Percentiles rank a stretch among this genome's conserved stretches.
Conservation (phyloP, 2,329 filamentous ascomycete genomes). For the Claviceps quebecensis region DNA sequence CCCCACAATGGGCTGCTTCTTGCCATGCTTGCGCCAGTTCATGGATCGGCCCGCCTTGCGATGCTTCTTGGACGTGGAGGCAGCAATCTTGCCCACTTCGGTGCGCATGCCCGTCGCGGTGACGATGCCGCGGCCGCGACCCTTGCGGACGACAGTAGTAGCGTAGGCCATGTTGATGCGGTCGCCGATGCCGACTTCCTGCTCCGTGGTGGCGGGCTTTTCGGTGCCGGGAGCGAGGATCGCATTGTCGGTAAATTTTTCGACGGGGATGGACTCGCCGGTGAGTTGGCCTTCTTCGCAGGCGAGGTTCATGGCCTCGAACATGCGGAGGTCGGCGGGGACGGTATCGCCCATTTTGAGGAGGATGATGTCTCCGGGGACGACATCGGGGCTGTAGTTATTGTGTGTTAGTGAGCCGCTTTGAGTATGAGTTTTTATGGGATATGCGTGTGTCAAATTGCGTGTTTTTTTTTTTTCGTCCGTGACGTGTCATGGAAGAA, state of each 20-base stretch:
- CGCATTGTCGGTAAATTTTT: constrained; percentile 44
- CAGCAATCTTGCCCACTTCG: constrained; percentile 57
- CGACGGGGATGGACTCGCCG: constrained; percentile 60
- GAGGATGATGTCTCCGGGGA: constrained; percentile 57
- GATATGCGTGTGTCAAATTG: background rate
- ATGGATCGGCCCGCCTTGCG: constrained; percentile 40
- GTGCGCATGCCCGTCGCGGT: constrained; percentile 59
- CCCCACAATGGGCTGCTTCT: constrained; percentile 33
- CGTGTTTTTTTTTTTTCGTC: no score
- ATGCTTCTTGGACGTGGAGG: constrained; percentile 36
- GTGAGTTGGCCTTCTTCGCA: constrained; percentile 69
- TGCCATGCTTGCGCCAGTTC: constrained; percentile 40
- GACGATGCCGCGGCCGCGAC: constrained; percentile 59
- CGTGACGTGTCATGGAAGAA: no score
- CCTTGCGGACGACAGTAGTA: constrained; percentile 58
- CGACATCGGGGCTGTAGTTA: constrained; percentile 40
- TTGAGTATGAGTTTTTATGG: background rate
- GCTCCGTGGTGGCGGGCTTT: constrained; percentile 28
- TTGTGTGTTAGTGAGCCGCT: background rate
- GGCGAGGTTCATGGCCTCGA: constrained; percentile 64
- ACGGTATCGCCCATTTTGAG: constrained; percentile 61
- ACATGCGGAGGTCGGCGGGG: constrained; percentile 55
- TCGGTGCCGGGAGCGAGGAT: constrained; percentile 31
- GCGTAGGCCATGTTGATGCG: constrained; percentile 63
- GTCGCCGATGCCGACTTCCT: constrained; percentile 52